These are phyloP conservation scores for Globisporangium takayamanum DNA, from an alignment of 352 stramenopile genomes.

Conservation along the genomic window DNA sequence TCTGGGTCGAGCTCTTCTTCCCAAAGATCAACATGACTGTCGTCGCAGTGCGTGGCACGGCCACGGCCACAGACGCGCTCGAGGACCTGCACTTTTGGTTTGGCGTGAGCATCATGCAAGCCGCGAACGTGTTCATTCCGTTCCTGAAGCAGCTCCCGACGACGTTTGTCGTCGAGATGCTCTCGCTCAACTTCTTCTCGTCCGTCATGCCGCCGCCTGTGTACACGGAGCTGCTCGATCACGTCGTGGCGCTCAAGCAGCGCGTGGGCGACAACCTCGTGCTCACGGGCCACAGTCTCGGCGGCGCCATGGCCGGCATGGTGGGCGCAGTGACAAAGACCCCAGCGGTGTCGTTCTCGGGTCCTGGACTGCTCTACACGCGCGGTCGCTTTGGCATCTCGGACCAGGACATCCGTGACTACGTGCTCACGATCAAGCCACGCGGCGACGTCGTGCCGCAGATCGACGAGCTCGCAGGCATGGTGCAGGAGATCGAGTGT, in stretches of 20 bases:
- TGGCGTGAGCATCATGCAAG: slow-evolving; percentile 83
- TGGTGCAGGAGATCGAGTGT: slow-evolving; percentile 88
- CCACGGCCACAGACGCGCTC: slow-evolving; percentile 74
- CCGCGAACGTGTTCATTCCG: slow-evolving; percentile 76
- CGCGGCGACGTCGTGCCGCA: slow-evolving; percentile 70
- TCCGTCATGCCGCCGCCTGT: slow-evolving; percentile 72
- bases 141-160: slow-evolving; percentile 82
- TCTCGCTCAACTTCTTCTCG: slow-evolving; percentile 71
- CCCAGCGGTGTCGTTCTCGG: slow-evolving; percentile 78
- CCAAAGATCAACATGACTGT: slow-evolving; percentile 81
- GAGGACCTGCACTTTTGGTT: slow-evolving; percentile 88
- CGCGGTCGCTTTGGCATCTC: slow-evolving; percentile 68
- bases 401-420: slow-evolving; percentile 71
- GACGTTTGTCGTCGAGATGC: slow-evolving; percentile 74
- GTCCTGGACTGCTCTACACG: slow-evolving; percentile 70
- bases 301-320: slow-evolving; percentile 81
- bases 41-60: slow-evolving; percentile 74
- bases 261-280: slow-evolving; percentile 70
- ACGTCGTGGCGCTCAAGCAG: slow-evolving; percentile 50
- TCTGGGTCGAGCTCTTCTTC: slow-evolving; percentile 85
- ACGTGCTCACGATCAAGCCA: slow-evolving; percentile 84
- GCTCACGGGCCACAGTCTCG: slow-evolving; percentile 79
- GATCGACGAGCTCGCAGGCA: slow-evolving; percentile 72
- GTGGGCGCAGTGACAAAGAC: slow-evolving; percentile 78
- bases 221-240: slow-evolving; percentile 62